A percentile compares a stretch with the other conserved stretches of the same genome.
Conservation (phyloP, 2,329 filamentous ascomycete species). For the Aspergillus awamori region DNA sequence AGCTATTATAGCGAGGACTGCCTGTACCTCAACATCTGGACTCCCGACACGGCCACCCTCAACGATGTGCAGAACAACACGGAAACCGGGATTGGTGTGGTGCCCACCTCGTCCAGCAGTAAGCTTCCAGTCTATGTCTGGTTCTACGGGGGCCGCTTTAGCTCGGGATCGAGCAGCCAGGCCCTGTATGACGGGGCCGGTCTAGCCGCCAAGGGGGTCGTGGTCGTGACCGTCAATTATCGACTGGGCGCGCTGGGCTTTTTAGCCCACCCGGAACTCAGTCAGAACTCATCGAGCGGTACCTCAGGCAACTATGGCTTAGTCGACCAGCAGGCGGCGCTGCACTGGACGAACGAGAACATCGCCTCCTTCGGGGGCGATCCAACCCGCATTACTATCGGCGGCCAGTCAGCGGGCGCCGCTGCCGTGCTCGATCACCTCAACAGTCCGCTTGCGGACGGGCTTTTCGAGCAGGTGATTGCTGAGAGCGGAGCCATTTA, state of each 20-base stretch:
- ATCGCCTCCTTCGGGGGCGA: conserved; percentile 28
- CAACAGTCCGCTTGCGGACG: conserved; percentile 26
- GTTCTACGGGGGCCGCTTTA: conserved; percentile 23
- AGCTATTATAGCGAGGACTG: conserved; percentile 33
- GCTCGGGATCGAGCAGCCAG: conserved; percentile 17
- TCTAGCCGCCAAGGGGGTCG: conserved; percentile 23
- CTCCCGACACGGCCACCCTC: conserved; percentile 22
- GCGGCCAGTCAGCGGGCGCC: conserved; percentile 39
- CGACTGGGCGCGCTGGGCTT: conserved; percentile 40
- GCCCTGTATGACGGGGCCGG: conserved; percentile 23
- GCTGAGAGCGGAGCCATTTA: conserved; percentile 35
- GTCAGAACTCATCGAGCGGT: conserved; percentile 24
- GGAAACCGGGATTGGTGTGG: not conserved
- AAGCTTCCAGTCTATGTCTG: conserved; percentile 27
- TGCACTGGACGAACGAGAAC: conserved; percentile 27
- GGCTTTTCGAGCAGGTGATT: conserved; percentile 32
- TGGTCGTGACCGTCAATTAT: conserved; percentile 30
- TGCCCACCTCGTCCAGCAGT: not conserved
- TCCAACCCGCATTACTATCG: conserved; percentile 28
- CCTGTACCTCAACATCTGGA: conserved; percentile 27
- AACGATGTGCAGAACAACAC: not conserved
- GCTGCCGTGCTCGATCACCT: conserved; percentile 26
- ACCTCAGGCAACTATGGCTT: conserved; percentile 34
- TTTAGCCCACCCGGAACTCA: conserved; percentile 28
- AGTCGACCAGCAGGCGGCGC: conserved; percentile 27